Base-by-base conservation (phyloP, 371 early-diverging fungal species). In the Rhizomucor miehei region DNA sequence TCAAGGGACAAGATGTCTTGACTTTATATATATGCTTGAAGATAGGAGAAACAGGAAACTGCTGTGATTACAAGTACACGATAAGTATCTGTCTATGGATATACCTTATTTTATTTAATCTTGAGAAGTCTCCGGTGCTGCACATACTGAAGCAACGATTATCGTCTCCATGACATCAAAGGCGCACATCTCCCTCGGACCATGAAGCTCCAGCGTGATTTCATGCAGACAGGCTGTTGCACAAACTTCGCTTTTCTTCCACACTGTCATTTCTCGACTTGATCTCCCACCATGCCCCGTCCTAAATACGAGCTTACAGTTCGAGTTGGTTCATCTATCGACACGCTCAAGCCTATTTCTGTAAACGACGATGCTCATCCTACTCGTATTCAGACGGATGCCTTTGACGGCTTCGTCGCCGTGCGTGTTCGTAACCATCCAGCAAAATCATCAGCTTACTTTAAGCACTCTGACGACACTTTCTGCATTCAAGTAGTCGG, bases 401-500 rank as follows among this genome's bases (percentile, higher is more conserved):
- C 75, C 55, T 89, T 90, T 63, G 74, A 80, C 29, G 92, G 88
- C 14, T 77, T 81, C 56, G 64, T 89, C 14, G 69, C 69, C 41
- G 87, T 89, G 38, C 83, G 89, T 35, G 79, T 90, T 45, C 79
- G 79, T 51, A 84, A 75, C 57, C 81, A 77, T 65, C 67, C 53
- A n/a, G 70, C 59, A 23, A 75, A 51, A 29, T 69, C 54, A 69
- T 81, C 65, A 14, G 35, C 50, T 1, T 86, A 85, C 70, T 87
- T 89, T 72, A 72, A 73, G 1, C 71, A 62, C 20, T n/a, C 21
- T 8, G 63, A 66, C 37, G 68, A 87, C 51, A 68, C 82, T 21
- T 88, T 85, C 62, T 86, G 88, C 51, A 79, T 91, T 52, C 87
- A 88, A 62, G 67, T 89, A 17, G 73, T 66, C 5, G 88, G 89